Base-by-base conservation (phyloP, 1,284 basidiomycete species). In the Flammula alnicola region DNA sequence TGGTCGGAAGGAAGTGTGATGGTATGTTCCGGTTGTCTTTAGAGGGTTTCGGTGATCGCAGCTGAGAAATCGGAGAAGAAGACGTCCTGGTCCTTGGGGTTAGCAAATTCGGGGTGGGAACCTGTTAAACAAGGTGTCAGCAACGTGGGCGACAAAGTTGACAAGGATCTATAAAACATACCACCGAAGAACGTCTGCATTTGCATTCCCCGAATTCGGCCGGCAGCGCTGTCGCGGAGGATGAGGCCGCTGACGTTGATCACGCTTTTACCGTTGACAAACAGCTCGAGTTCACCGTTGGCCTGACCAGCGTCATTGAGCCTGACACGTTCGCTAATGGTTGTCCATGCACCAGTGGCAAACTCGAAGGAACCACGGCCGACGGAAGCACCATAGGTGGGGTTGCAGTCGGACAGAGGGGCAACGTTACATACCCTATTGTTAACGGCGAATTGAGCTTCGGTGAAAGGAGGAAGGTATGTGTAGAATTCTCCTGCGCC, bases 101-200 rank as follows among this genome's bases (percentile, higher is more conserved):
- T 78, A 17, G 79, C 83, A 67, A 72, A 87, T 11, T 71, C 63
- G 6, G 63, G 23, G 26, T 69, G 67, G 31, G 73, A 76, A 43
- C 80, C 78, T 79, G 51, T 4, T 51, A 51, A 51, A 22, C 3
- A n/a, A n/a, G n/a, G n/a, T n/a, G n/a, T n/a, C n/a, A n/a, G n/a
- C n/a, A n/a, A n/a, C n/a, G n/a, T n/a, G n/a, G 12, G 44, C 41
- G 19, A 42, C 53, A 30, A 50, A 32, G 56, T 25, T 49, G 45
- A 17, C 46, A 14, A 17, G 17, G n/a, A 30, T 22, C 30, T 29
- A 44, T 19, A 42, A 37, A 8, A 54, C 75, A 23, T 58, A 78
- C 80, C 80, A 47, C 81, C 83, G 54, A 86, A 86, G 78, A 86
- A 86, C 33, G 83, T 82, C 69, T 86, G 84, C 68, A 82, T 78